phyloP scores from a whole-genome alignment of 257 asterid genomes.

The Leonotis leonurus region DNA sequence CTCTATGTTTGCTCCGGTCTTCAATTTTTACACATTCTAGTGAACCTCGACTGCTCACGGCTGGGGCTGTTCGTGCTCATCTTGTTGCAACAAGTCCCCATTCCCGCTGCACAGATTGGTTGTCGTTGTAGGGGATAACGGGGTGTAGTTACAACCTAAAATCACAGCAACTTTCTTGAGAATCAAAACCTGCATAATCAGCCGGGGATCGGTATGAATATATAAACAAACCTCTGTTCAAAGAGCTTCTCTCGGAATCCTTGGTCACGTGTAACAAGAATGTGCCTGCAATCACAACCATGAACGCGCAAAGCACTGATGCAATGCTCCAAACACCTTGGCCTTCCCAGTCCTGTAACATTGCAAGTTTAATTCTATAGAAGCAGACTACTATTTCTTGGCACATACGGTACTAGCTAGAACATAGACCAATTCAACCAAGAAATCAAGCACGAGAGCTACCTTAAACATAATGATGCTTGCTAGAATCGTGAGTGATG shows the following conservation, averaged over 20 bases:
- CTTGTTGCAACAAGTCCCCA: constrained; percentile 39
- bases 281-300: constrained; percentile 74
- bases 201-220: neutral
- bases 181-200: neutral
- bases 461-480: constrained; percentile 87
- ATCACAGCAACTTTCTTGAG: neutral
- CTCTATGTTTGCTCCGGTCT: neutral
- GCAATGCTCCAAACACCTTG: constrained; percentile 57
- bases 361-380: no score
- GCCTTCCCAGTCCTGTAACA: constrained; percentile 74
- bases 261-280: constrained; percentile 61
- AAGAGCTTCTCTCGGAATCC: constrained; percentile 61
- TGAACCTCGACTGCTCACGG: constrained; percentile 26
- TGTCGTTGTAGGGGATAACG: constrained; percentile 63
- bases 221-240: constrained; percentile 46
- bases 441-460: constrained; percentile 5
- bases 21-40: constrained; percentile 31
- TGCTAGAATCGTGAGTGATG: constrained; percentile 76
- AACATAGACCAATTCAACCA: neutral
- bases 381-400: neutral
- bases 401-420: neutral
- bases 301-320: constrained; percentile 70
- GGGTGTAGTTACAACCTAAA: constrained; percentile 52
- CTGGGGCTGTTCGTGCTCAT: constrained; percentile 32
- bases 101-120: constrained; percentile 46